These are phyloP conservation scores for Sporisorium graminicola DNA, from an alignment of 1,284 basidiomycete genomes.

Conservation along the genomic window DNA sequence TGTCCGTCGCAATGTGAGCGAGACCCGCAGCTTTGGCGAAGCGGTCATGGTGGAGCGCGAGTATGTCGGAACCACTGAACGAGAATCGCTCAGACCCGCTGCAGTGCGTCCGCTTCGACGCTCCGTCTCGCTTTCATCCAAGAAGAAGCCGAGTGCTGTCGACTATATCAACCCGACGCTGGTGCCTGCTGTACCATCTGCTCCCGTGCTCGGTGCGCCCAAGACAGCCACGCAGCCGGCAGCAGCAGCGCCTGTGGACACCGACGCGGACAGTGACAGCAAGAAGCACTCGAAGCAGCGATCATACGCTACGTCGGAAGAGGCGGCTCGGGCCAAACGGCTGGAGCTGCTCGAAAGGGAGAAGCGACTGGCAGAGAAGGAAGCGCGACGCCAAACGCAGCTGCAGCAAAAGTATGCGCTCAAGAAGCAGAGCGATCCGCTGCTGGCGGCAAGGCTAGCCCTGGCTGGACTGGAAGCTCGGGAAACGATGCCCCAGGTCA, in stretches of 20 bases:
- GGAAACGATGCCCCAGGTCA: conserved; percentile 11
- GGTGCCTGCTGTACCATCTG: conserved; percentile 1
- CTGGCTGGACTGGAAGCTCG: conserved; percentile 42
- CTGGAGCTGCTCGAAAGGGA: conserved; percentile 43
- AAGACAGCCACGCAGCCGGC: background rate
- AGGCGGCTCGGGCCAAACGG: conserved; percentile 49
- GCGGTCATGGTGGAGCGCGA: conserved; percentile 29
- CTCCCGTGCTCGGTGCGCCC: background rate
- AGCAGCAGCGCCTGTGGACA: background rate
- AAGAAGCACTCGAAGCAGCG: conserved; percentile 23
- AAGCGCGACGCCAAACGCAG: conserved; percentile 35
- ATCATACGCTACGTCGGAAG: conserved; percentile 50
- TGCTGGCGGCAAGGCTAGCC: conserved; percentile 52
- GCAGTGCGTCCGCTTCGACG: conserved; percentile 14
- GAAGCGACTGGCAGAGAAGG: conserved; percentile 32
- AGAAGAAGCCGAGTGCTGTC: conserved; percentile 5
- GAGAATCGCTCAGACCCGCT: background rate
- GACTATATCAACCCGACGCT: conserved; percentile 19
- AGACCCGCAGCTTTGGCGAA: conserved; percentile 30
- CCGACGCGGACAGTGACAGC: conserved; percentile 1
- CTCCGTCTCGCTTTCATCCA: conserved; percentile 15
- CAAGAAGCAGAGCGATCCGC: conserved; percentile 56
- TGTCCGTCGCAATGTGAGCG: conserved; percentile 34
- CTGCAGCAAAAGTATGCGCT: conserved; percentile 49
- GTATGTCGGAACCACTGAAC: background rate